A percentile compares a stretch with the other conserved stretches of the same genome.
Evolutionary conservation across 164 flowering plant species (phyloP).

Genomic region (Euptelea pleiosperma): DNA sequence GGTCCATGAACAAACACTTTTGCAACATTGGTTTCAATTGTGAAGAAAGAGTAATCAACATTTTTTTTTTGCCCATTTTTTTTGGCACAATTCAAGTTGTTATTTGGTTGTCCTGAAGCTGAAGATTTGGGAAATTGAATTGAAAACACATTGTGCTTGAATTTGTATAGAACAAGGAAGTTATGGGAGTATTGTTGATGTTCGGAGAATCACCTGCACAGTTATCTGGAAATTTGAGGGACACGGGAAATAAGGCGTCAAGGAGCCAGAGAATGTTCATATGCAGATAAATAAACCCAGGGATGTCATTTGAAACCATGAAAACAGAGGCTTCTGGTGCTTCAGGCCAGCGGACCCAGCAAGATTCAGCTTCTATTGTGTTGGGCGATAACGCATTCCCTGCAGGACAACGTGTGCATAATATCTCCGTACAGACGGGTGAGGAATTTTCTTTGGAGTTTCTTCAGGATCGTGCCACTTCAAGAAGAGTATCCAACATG

Average conservation of each 20-base stretch:
- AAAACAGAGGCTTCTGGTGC: conserved; percentile 31
- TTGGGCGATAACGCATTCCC: conserved; percentile 5
- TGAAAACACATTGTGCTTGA: background rate
- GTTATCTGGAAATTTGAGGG: conserved; percentile 1
- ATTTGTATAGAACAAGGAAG: background rate
- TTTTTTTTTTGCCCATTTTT: no score
- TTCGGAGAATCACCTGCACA: background rate
- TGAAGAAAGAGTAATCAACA: no score
- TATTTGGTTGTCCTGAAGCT: no score
- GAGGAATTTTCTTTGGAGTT: conserved; percentile 78
- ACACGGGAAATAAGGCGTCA: background rate
- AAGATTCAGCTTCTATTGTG: conserved; percentile 18
- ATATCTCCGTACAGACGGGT: conserved; percentile 67
- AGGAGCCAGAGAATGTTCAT: conserved; percentile 5
- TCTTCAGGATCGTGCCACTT: conserved; percentile 40
- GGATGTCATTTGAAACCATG: conserved; percentile 25
- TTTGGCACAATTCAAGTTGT: no score
- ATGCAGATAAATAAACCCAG: background rate
- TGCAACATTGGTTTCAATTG: no score
- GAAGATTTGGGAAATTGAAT: background rate
- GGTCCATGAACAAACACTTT: background rate
- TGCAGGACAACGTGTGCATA: conserved; percentile 23
- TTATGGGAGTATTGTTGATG: conserved; percentile 1
- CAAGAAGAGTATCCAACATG: conserved; percentile 24
- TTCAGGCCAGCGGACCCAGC: conserved; percentile 27